Evolutionary conservation across 164 flowering plant species (phyloP), one percentile per base, ranked within the genome.

Genomic region (Vitis vinifera): DNA sequence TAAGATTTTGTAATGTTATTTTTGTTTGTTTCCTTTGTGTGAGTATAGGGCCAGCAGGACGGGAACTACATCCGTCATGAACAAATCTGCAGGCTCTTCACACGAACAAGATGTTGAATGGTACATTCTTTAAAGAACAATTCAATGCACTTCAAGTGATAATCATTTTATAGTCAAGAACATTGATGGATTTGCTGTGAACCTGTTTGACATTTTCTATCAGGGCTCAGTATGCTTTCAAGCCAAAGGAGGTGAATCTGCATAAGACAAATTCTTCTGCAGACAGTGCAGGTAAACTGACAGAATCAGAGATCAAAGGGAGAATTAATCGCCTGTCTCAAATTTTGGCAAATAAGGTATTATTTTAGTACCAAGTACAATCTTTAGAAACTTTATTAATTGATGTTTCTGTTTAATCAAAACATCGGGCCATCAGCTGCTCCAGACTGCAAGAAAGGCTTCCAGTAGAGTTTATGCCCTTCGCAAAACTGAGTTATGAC

Each of bases 201-300:
- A 51, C 15, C 31, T 19, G 16, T 10, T 56, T 57, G 10, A 57
- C 44, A 12, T 62, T 62, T 77, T 23, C 55, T 67, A 17, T 60
- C 74, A 91, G 96, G 68, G 83, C 92, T 59, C 70, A 76, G 23
- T 79, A 71, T 81, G 99, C 99, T 15, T 88, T 89, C 72, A 91
- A 88, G 9, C 98, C 99, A 3, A 95, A 87, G 78, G 93, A 93
- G 70, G 77, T 82, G 61, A 82, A 77, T 16, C 70, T 70, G 11
- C 59, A 67, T 59, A 77, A 63, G 63, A 87, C 76, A 63, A 77
- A 16, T 53, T 61, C 82, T 50, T 49, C 79, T 14, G 76, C 81
- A 1, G 68, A 59, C 10, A 61, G 47, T 72, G 60, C 55, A 6
- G 68, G 53, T 53, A 78, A 78, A 73, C 59, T 65, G 57, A 77